Conservation (phyloP, 1,284 basidiomycete genomes). For the Phellopilus nigrolimitatus region DNA sequence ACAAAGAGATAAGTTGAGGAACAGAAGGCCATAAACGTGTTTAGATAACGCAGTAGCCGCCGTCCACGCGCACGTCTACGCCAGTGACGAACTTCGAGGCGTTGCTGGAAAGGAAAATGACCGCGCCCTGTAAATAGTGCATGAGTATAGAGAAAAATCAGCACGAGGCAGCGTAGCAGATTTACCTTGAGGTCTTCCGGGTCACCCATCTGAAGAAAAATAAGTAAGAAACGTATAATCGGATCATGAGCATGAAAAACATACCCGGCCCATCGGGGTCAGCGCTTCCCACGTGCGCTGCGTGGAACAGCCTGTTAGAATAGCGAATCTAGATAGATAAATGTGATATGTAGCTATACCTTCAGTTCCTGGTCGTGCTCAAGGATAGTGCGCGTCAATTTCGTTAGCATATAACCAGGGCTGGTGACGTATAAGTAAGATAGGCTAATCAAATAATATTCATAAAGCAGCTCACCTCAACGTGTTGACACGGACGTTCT, state of each 20-base stretch:
- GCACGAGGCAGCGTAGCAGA: conserved; percentile 20
- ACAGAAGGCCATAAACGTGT: background rate
- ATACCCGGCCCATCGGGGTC: conserved; percentile 84
- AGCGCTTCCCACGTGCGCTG: conserved; percentile 86
- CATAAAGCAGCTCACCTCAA: conserved; percentile 47
- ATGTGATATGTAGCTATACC: conserved; percentile 40
- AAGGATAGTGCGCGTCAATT: conserved; percentile 77
- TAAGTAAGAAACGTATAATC: conserved; percentile 15
- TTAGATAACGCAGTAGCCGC: conserved; percentile 75
- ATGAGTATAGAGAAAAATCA: background rate
- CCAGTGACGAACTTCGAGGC: conserved; percentile 87
- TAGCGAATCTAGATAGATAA: background rate
- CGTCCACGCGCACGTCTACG: conserved; percentile 79
- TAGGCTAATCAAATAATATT: background rate
- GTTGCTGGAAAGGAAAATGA: conserved; percentile 83
- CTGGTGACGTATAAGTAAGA: conserved; percentile 33
- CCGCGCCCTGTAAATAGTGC: conserved; percentile 53
- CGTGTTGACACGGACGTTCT: conserved; percentile 77
- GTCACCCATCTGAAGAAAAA: conserved; percentile 58
- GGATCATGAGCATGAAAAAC: conserved; percentile 25
- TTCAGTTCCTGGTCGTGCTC: conserved; percentile 68
- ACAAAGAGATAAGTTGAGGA: background rate
- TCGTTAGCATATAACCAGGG: conserved; percentile 88
- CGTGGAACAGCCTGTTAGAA: conserved; percentile 19
- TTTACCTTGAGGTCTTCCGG: conserved; percentile 69